phyloP scores from a whole-genome alignment of 2,329 filamentous ascomycete genomes.

The Stagonosporopsis rhizophila region DNA sequence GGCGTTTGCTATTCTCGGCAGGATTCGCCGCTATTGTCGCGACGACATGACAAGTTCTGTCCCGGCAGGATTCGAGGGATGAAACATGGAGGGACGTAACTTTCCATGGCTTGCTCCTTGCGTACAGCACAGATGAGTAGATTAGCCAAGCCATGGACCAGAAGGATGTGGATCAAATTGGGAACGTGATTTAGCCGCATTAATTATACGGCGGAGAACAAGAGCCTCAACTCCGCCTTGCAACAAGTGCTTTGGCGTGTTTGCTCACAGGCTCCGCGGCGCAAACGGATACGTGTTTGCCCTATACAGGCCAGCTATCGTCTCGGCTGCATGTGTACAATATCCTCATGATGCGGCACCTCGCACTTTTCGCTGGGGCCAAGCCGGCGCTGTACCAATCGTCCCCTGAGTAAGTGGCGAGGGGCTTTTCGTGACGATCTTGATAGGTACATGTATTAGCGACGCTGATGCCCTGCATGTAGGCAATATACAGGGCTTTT shows the following conservation, averaged over 20 bases:
- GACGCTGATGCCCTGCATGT: not conserved
- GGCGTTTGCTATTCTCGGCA: not conserved
- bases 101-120: not conserved
- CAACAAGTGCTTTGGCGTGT: too few species aligned
- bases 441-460: not conserved
- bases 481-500: slow-evolving; percentile 5
- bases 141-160: slow-evolving; percentile 14
- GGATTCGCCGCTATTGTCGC: not conserved
- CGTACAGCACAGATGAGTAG: not conserved
- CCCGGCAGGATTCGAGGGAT: not conserved
- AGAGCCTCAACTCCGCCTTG: slow-evolving; percentile 13
- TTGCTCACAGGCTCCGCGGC: not conserved
- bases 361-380: not conserved
- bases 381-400: not conserved
- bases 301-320: not conserved
- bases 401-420: not conserved
- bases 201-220: slow-evolving; percentile 4
- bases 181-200: slow-evolving; percentile 13
- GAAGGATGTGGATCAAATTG: not conserved
- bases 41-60: not conserved
- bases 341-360: not conserved
- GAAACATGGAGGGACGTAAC: slow-evolving; percentile 1
- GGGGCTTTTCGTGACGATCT: not conserved
- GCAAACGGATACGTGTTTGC: not conserved
- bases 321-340: too few species aligned